Conservation (phyloP, 164 flowering plant genomes). For the Magnolia kwangsiensis region DNA sequence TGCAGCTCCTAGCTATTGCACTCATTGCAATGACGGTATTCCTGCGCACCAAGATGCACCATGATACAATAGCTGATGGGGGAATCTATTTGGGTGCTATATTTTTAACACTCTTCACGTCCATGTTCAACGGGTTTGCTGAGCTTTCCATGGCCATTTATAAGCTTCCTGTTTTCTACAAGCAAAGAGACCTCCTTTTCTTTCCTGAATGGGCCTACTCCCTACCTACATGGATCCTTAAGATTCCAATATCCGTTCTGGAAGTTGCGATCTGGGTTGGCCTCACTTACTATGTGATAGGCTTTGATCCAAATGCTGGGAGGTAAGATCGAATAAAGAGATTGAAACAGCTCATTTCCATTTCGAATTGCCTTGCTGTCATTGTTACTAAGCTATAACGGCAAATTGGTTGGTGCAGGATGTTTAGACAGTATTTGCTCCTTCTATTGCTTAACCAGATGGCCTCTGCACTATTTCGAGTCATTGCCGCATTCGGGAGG, state of each 20-base stretch:
- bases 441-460: constrained; percentile 42
- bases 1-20: constrained; percentile 9
- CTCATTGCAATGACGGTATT: constrained; percentile 18
- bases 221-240: constrained; percentile 20
- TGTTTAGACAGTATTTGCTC: constrained; percentile 43
- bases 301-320: constrained; percentile 16
- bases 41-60: constrained; percentile 20
- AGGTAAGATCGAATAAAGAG: constrained; percentile 9
- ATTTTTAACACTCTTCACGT: constrained; percentile 7
- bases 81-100: constrained; percentile 15
- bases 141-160: constrained; percentile 17
- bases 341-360: background rate
- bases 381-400: background rate
- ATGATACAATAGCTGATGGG: constrained; percentile 10
- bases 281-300: constrained; percentile 16
- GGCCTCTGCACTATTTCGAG: constrained; percentile 50
- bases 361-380: too few relatives aligned
- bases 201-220: constrained; percentile 22
- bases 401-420: constrained; percentile 28
- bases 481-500: constrained; percentile 41
- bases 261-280: constrained; percentile 15
- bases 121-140: constrained; percentile 14
- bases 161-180: constrained; percentile 24
- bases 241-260: constrained; percentile 14
- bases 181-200: constrained; percentile 21